phyloP scores from a whole-genome alignment of 768 basidiomycete species.

The Trametes maxima region DNA sequence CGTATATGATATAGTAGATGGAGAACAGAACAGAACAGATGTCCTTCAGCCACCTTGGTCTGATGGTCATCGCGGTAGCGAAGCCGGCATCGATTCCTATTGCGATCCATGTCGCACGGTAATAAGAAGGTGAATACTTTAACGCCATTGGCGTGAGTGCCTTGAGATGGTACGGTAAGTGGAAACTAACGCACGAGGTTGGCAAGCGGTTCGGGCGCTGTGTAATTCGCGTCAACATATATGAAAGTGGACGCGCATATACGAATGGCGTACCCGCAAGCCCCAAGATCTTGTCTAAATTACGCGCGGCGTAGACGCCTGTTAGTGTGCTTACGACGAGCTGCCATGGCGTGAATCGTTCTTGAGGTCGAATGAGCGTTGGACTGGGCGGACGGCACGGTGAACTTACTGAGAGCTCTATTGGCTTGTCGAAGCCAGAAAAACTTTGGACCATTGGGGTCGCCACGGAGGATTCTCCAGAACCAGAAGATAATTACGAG shows the following conservation, averaged over 20 bases:
- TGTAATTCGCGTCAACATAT: background rate
- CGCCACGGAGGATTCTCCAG: constrained; percentile 73
- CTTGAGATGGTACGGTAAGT: background rate
- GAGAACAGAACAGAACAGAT: constrained; percentile 85
- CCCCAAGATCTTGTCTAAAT: constrained; percentile 85
- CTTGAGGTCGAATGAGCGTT: constrained; percentile 38
- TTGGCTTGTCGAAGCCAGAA: constrained; percentile 65
- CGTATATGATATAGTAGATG: constrained; percentile 85
- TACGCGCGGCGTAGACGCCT: constrained; percentile 76
- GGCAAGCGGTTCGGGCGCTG: constrained; percentile 93
- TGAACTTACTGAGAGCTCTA: constrained; percentile 55
- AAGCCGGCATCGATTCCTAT: constrained; percentile 98
- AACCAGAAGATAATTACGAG: constrained; percentile 92
- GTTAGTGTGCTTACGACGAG: constrained; percentile 87
- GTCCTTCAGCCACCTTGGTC: constrained; percentile 90
- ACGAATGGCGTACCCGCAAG: constrained; percentile 61
- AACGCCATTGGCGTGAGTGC: background rate
- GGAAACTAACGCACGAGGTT: constrained; percentile 80
- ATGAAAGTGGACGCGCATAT: background rate
- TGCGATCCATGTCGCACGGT: constrained; percentile 93
- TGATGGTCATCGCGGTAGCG: constrained; percentile 91
- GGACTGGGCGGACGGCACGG: background rate
- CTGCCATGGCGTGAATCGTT: constrained; percentile 95
- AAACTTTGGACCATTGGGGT: constrained; percentile 64
- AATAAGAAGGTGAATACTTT: constrained; percentile 90